Base-by-base conservation (phyloP, 306 rosid genomes). In the Acmispon strigosus region DNA sequence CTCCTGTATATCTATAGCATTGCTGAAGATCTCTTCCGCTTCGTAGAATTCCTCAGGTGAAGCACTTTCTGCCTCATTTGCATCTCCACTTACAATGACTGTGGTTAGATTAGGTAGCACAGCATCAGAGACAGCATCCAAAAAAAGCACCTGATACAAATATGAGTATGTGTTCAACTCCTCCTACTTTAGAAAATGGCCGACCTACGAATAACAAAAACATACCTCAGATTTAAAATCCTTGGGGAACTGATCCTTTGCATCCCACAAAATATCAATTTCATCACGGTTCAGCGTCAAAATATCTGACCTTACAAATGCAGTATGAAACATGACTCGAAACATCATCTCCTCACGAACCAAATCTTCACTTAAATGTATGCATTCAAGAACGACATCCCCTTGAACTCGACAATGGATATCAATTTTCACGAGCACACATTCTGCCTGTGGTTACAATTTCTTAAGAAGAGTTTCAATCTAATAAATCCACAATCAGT, bases 41-140 rank as follows among this genome's bases (percentile, higher is more conserved):
- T 94, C 98, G 70, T 84, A 94, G 83, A 94, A 94, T 68, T 94
- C 97, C 66, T 94, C 98, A 19, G 98, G 96, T 8, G 98, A 94
- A 76, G 84, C 90, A 82, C 78, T 75, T 74, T 86, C 98, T 9
- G 80, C 17, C 73, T 90, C 97, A 49, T 80, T 87, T 72, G 73
- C 87, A 74, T 90, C 92, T 81, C 69, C 87, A 68, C 77, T 81
- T 50, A 65, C 91, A 42, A 56, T 70, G 56, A 79, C 89, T 76
- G 89, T 72, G 82, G 92, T 63, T 85, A 88, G 81, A 86, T 79
- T 51, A 81, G 96, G 96, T 76, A 88, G 78, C 80, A 83, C 85
- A 71, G 96, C 92, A 84, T 87, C 94, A n/a, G n/a, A n/a, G n/a
- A n/a, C n/a, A 83, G 95, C 92, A 29, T 94, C 96, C 98, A 71